These are phyloP conservation scores for Fragilaria crotonensis DNA, from an alignment of 108 stramenopile genomes.

Conservation along the genomic window DNA sequence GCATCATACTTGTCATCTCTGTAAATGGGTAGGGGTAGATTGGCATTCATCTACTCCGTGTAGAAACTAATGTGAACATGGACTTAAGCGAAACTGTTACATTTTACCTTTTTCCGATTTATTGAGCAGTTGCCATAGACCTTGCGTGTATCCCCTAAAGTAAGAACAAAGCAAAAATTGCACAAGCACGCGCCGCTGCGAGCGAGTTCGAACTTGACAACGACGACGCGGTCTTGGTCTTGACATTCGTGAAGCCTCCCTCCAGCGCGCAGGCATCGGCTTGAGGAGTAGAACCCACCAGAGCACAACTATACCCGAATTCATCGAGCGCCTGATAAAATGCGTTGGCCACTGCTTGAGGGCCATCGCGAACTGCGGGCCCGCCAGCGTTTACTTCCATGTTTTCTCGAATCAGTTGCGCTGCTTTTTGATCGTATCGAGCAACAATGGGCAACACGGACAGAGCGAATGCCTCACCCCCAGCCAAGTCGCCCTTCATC, in stretches of 20 bases:
- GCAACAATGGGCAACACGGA: conserved; percentile 64
- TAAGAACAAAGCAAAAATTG: too few species aligned
- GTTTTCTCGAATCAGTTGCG: conserved; percentile 47
- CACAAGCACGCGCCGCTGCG: too few species aligned
- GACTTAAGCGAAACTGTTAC: too few species aligned
- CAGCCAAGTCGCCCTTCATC: conserved; percentile 29
- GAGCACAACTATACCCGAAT: conserved; percentile 44
- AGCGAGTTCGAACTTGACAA: too few species aligned
- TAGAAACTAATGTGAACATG: too few species aligned
- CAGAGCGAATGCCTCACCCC: conserved; percentile 57
- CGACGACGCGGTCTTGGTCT: too few species aligned
- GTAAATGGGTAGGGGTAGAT: too few species aligned
- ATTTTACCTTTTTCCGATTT: too few species aligned
- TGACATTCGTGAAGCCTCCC: neutral
- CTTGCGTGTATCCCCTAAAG: too few species aligned
- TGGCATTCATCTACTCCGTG: too few species aligned
- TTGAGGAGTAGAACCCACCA: conserved; percentile 43
- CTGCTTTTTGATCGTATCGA: conserved; percentile 33
- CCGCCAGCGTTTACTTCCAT: conserved; percentile 39
- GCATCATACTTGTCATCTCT: too few species aligned
- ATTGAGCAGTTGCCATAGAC: too few species aligned
- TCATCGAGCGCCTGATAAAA: conserved; percentile 41
- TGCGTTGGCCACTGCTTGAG: conserved; percentile 62
- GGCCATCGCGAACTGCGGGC: conserved; percentile 44
- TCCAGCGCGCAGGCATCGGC: conserved; percentile 33